Evolutionary conservation across 2,329 filamentous ascomycete species (phyloP).

Genomic region (Colletotrichum sublineola): DNA sequence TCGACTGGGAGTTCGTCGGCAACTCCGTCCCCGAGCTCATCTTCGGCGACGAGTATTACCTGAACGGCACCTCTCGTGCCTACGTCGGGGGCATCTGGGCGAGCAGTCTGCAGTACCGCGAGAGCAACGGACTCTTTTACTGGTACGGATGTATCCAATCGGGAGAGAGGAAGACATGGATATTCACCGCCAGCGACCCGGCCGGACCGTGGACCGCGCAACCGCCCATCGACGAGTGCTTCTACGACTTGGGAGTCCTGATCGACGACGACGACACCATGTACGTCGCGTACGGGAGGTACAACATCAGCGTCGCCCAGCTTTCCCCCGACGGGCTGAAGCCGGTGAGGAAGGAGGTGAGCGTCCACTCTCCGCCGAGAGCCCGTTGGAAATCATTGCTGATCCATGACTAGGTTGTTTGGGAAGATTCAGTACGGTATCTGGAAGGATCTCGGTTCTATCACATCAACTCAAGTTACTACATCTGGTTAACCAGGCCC

Average conservation of each 20-base stretch:
- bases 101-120: conserved; percentile 54
- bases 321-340: conserved; percentile 32
- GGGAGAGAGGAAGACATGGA: conserved; percentile 37
- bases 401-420: conserved; percentile 17
- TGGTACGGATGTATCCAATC: conserved; percentile 43
- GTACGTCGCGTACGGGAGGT: conserved; percentile 60
- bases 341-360: conserved; percentile 21
- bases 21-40: conserved; percentile 54
- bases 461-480: conserved; percentile 66
- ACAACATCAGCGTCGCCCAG: conserved; percentile 33
- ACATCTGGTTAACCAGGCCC: conserved; percentile 62
- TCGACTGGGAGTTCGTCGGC: conserved; percentile 57
- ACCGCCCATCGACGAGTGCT: conserved; percentile 40
- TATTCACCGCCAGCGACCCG: conserved; percentile 41
- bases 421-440: conserved; percentile 24
- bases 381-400: neutral
- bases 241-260: conserved; percentile 33
- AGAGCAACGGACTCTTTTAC: conserved; percentile 42
- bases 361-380: neutral
- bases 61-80: conserved; percentile 56
- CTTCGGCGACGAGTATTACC: conserved; percentile 61
- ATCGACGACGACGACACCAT: conserved; percentile 57
- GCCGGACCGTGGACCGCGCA: conserved; percentile 35
- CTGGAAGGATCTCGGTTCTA: conserved; percentile 67
- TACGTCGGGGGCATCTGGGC: conserved; percentile 69